Evolutionary conservation across 1,284 basidiomycete genomes (phyloP).

Genomic region (Singerocomus inundabilis): DNA sequence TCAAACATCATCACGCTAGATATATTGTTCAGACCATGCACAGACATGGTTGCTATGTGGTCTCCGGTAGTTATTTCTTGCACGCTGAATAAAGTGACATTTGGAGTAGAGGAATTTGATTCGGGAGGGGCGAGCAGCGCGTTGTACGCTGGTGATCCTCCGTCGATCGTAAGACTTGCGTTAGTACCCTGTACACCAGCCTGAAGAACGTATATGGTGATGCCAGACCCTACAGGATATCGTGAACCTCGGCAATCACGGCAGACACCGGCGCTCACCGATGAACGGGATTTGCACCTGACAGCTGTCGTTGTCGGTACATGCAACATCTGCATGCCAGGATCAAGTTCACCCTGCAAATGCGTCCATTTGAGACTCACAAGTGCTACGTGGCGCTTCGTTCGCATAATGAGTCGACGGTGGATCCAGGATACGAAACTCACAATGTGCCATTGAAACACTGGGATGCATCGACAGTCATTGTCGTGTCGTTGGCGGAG

Average conservation of each 20-base stretch:
- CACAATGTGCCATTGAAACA: constrained; percentile 23
- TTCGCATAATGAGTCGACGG: background rate
- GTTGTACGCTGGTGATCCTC: constrained; percentile 6
- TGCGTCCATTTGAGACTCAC: constrained; percentile 1
- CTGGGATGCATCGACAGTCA: constrained; percentile 18
- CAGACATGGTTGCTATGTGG: constrained; percentile 14
- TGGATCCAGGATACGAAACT: background rate
- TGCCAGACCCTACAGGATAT: constrained; percentile 17
- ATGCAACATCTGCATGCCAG: constrained; percentile 13
- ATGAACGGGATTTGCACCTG: constrained; percentile 21
- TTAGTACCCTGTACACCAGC: constrained; percentile 15
- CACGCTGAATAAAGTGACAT: constrained; percentile 18
- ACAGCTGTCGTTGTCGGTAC: constrained; percentile 11
- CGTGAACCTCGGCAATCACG: background rate
- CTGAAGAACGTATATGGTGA: constrained; percentile 21
- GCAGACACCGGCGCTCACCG: background rate
- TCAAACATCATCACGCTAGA: constrained; percentile 19
- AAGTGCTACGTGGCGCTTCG: constrained; percentile 9
- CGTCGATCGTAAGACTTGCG: constrained; percentile 17
- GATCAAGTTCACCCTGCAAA: background rate
- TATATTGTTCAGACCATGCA: constrained; percentile 8
- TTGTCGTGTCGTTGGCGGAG: constrained; percentile 13
- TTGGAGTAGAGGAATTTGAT: constrained; percentile 6
- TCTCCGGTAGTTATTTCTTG: constrained; percentile 15
- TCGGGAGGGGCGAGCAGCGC: constrained; percentile 9